Evolutionary conservation across 2,329 filamentous ascomycete genomes (phyloP).

Genomic region (Chaetomium olivaceum): DNA sequence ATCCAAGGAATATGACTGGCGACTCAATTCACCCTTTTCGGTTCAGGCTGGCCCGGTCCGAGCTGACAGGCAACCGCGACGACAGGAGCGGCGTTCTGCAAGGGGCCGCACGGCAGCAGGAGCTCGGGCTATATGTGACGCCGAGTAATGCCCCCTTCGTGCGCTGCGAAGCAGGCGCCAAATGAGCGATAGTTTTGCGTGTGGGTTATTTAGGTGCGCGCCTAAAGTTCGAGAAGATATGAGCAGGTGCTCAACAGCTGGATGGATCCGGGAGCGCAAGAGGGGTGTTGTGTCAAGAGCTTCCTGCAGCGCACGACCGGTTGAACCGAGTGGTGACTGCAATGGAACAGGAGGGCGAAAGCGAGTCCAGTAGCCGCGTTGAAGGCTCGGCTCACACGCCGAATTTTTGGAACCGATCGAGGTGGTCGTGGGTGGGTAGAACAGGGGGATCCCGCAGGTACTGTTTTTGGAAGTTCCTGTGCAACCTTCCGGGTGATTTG

Average conservation of each 20-base stretch:
- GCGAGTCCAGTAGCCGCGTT: constrained; percentile 30
- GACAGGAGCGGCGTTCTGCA: constrained; percentile 28
- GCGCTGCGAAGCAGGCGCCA: constrained; percentile 10
- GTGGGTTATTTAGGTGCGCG: constrained; percentile 14
- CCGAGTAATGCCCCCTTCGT: constrained; percentile 19
- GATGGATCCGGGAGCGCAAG: constrained; percentile 23
- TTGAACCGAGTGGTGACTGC: constrained; percentile 31
- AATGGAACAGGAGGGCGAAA: constrained; percentile 31
- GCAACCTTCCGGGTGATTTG: constrained; percentile 32
- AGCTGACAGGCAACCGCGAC: constrained; percentile 22
- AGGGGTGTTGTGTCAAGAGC: constrained; percentile 29
- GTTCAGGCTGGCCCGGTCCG: constrained; percentile 22
- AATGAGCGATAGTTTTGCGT: constrained; percentile 15
- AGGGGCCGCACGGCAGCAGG: constrained; percentile 29
- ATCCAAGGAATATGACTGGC: constrained; percentile 34
- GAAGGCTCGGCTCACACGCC: constrained; percentile 33
- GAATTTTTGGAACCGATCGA: constrained; percentile 32
- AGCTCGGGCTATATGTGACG: constrained; percentile 29
- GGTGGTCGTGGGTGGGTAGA: constrained; percentile 29
- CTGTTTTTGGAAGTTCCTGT: constrained; percentile 36
- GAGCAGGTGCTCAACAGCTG: constrained; percentile 11
- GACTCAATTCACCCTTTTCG: constrained; percentile 33
- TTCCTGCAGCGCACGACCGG: constrained; percentile 34
- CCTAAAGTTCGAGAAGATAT: constrained; percentile 2
- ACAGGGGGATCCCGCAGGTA: constrained; percentile 31